These are phyloP conservation scores for Oryza australiensis DNA, from an alignment of 176 grass and related monocot genomes.

Conservation along the genomic window DNA sequence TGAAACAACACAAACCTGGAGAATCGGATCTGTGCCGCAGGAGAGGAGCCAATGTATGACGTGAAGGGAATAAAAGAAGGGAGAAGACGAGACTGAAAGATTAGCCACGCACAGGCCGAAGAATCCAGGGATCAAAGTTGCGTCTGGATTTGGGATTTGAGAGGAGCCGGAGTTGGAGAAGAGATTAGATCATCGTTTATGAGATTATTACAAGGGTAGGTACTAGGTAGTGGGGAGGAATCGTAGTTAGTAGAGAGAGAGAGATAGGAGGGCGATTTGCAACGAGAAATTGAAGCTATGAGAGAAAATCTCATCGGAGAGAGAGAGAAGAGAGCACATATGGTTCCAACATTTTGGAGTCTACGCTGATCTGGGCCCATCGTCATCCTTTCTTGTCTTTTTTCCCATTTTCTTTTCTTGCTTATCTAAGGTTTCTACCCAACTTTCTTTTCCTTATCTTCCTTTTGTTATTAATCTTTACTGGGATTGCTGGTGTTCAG, in stretches of 20 bases:
- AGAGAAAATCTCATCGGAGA: not conserved
- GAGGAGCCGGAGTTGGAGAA: not conserved
- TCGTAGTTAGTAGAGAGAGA: slow-evolving; percentile 2
- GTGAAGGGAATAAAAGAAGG: not conserved
- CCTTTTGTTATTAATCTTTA: not conserved
- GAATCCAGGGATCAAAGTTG: not conserved
- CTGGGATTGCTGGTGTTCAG: no score
- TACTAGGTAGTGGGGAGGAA: slow-evolving; percentile 7
- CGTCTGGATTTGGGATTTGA: not conserved
- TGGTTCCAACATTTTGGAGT: slow-evolving; percentile 7
- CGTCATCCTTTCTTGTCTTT: not conserved
- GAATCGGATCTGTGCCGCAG: not conserved
- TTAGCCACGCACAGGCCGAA: not conserved
- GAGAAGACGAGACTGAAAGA: not conserved
- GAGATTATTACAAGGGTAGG: slow-evolving; percentile 1
- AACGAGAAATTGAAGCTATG: not conserved
- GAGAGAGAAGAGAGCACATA: not conserved
- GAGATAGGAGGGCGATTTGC: not conserved
- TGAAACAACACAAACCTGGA: not conserved
- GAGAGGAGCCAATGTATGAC: not conserved
- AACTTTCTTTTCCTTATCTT: not conserved
- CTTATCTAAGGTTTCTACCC: not conserved
- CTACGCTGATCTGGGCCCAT: not conserved
- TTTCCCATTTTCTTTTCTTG: not conserved
- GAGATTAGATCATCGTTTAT: not conserved